Conservation (phyloP, 345 rosid species). For the Brassica napus region Da-Ae NC_063441.1:18594001-18594500, state of each 20-base stretch:
- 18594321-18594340: slow-evolving; percentile 99
- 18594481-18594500: background rate
- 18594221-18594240: background rate
- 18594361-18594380: slow-evolving; percentile 99
- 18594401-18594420: slow-evolving; percentile 98
- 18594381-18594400: slow-evolving; percentile 99
- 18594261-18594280: slow-evolving; percentile 93
- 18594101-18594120: slow-evolving; percentile 94
- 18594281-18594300: slow-evolving; percentile 99
- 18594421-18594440: slow-evolving; percentile 77
- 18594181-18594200: slow-evolving; percentile 61
- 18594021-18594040: slow-evolving; percentile 97
- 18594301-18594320: slow-evolving; percentile 99
- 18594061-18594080: slow-evolving; percentile 99
- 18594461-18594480: background rate
- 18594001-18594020: slow-evolving; percentile 67
- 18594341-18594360: slow-evolving; percentile 98
- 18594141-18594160: slow-evolving; percentile 97
- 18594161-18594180: slow-evolving; percentile 98
- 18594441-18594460: slow-evolving; percentile 8
- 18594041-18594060: slow-evolving; percentile 95
- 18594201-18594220: background rate
- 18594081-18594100: slow-evolving; percentile 86
- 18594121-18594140: slow-evolving; percentile 98
- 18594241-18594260: slow-evolving; percentile 47